These are phyloP conservation scores for Symbiodinium natans DNA, from an alignment of 73 alveolate species.

Conservation along the genomic window DNA sequence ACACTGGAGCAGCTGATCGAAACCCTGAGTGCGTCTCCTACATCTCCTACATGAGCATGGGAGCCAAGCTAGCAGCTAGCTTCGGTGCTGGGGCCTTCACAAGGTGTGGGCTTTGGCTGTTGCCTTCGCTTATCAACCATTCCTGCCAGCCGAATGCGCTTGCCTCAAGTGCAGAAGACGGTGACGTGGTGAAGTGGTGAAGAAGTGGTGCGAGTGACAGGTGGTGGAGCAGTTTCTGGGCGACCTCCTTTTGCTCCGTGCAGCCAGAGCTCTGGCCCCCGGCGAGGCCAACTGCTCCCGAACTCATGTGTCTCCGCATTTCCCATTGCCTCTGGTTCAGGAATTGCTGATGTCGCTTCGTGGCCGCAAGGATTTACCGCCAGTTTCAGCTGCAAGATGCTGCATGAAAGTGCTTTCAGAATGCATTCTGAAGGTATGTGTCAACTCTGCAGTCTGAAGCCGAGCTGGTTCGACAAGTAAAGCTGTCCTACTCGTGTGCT, in stretches of 20 bases:
- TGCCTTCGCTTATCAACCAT: conserved; percentile 37
- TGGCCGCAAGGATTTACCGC: background rate
- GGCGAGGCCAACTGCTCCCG: too few relatives aligned
- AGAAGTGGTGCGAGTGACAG: background rate
- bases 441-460: conserved; percentile 30
- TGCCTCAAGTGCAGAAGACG: background rate
- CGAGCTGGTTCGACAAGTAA: background rate
- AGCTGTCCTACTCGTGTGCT: background rate
- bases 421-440: background rate
- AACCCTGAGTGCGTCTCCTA: background rate
- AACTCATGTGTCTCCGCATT: too few relatives aligned
- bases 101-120: conserved; percentile 62
- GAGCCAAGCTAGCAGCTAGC: background rate
- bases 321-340: background rate
- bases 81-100: background rate
- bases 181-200: too few relatives aligned
- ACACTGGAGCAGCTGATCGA: conserved; percentile 26
- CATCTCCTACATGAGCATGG: too few relatives aligned
- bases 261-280: conserved; percentile 20
- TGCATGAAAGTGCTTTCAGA: background rate
- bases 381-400: too few relatives aligned
- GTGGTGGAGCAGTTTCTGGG: conserved; percentile 67
- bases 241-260: conserved; percentile 32
- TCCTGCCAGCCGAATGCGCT: conserved; percentile 48
- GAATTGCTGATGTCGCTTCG: conserved; percentile 60